Evolutionary conservation across 441 rosid species (phyloP).

Genomic region (Codiaeum variegatum): DNA sequence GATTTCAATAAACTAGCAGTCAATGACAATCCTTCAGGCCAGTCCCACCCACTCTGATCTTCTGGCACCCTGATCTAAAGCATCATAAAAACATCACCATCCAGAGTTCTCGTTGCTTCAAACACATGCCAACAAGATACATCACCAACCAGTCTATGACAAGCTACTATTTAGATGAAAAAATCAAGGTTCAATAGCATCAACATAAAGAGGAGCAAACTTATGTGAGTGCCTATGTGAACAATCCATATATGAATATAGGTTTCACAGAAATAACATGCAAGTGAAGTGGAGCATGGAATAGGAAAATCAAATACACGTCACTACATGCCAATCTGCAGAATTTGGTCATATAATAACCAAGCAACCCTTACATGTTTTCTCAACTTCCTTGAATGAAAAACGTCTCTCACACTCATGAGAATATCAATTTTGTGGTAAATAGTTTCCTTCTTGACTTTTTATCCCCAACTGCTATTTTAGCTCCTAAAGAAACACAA

Average conservation of each 20-base stretch:
- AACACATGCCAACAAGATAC: slow-evolving; percentile 54
- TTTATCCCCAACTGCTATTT: not conserved
- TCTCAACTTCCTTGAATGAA: not conserved
- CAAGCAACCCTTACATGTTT: not conserved
- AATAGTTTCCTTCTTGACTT: not conserved
- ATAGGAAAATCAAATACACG: not conserved
- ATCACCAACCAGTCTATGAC: slow-evolving; percentile 31
- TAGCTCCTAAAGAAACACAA: not conserved
- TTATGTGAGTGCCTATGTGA: not conserved
- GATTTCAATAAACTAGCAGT: slow-evolving; percentile 42
- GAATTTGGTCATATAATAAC: not conserved
- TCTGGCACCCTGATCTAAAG: slow-evolving; percentile 65
- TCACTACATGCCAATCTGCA: slow-evolving; percentile 8
- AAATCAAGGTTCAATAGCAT: slow-evolving; percentile 16
- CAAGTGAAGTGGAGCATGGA: not conserved
- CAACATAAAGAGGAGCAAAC: slow-evolving; percentile 17
- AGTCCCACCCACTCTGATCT: slow-evolving; percentile 62
- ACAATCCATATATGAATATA: not conserved
- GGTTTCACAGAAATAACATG: not conserved
- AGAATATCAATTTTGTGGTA: not conserved
- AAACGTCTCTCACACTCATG: not conserved
- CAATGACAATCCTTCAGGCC: slow-evolving; percentile 55
- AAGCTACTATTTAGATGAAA: slow-evolving; percentile 17
- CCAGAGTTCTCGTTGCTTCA: slow-evolving; percentile 67
- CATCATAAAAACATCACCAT: slow-evolving; percentile 72